These are phyloP conservation scores for Sungouiozyma ichnusensis DNA, from an alignment of 805 yeast species.

Conservation along the genomic window DNA sequence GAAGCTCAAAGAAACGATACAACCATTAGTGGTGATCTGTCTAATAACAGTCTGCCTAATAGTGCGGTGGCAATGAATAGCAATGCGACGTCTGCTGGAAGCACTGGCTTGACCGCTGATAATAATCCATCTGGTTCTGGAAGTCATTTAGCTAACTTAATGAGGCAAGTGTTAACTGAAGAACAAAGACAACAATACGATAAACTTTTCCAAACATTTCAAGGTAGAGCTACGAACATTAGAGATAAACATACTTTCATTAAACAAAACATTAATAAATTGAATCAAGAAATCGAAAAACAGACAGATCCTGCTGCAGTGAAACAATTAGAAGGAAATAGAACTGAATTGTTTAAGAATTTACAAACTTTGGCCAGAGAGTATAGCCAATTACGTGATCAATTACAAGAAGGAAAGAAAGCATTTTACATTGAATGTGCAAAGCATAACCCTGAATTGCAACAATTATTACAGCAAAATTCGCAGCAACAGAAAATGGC, in stretches of 20 bases:
- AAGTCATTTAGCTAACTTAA: constrained; percentile 17
- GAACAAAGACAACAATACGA: constrained; percentile 24
- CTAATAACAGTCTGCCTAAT: constrained; percentile 3
- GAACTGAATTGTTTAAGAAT: constrained; percentile 18
- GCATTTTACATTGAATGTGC: constrained; percentile 29
- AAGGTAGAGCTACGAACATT: constrained; percentile 22
- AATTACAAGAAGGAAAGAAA: constrained; percentile 23
- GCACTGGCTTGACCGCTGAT: constrained; percentile 6
- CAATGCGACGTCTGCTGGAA: constrained; percentile 1
- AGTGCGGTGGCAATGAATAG: constrained; percentile 3
- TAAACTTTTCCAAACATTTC: constrained; percentile 20
- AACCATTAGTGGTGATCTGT: constrained; percentile 15
- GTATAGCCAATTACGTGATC: constrained; percentile 19
- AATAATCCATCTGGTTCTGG: constrained; percentile 7
- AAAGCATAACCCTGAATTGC: constrained; percentile 24
- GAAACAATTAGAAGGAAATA: constrained; percentile 21
- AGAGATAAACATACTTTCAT: constrained; percentile 23
- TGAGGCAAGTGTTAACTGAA: constrained; percentile 23
- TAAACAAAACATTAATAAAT: constrained; percentile 24
- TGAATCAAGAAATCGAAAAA: constrained; percentile 22
- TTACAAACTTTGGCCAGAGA: constrained; percentile 20
- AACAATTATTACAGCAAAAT: constrained; percentile 21
- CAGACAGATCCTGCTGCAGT: constrained; percentile 16
- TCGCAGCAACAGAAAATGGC: constrained; percentile 15
- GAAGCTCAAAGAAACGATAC: constrained; percentile 13